Conservation (phyloP, 2,329 filamentous ascomycete genomes). For the Daldinia eschscholtzii region DNA sequence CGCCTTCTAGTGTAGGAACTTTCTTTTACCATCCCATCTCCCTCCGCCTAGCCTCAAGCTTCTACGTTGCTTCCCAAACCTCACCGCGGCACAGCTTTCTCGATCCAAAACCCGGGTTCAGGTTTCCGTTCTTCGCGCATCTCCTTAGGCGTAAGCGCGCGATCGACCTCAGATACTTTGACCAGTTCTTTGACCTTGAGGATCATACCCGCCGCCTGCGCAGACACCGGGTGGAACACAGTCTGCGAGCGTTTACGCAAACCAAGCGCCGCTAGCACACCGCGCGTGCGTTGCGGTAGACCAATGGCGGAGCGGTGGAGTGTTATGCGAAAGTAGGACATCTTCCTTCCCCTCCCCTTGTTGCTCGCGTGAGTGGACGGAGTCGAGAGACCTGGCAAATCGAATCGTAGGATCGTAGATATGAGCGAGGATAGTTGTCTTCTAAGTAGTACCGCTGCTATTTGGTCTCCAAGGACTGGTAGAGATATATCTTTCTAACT, state of each 20-base stretch:
- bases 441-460: not conserved
- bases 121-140: constrained; percentile 79
- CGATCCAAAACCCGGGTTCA: constrained; percentile 83
- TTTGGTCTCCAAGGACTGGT: not conserved
- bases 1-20: not conserved
- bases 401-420: not conserved
- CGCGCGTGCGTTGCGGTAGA: constrained; percentile 81
- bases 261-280: constrained; percentile 86
- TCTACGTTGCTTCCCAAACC: not conserved
- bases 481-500: not conserved
- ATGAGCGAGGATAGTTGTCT: not conserved
- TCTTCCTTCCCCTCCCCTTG: constrained; percentile 52
- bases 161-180: constrained; percentile 80
- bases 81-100: constrained; percentile 64
- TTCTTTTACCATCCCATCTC: no score
- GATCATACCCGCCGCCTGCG: constrained; percentile 88
- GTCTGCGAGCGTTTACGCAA: constrained; percentile 86
- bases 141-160: constrained; percentile 72
- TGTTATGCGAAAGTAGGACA: constrained; percentile 91
- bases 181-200: constrained; percentile 96
- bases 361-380: constrained; percentile 5
- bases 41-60: not conserved
- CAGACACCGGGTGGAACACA: constrained; percentile 88
- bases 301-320: constrained; percentile 91
- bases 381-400: not conserved